These are phyloP conservation scores for Protomyces inundatus DNA, from an alignment of 1,139 yeast genomes.

Conservation along the genomic window DNA sequence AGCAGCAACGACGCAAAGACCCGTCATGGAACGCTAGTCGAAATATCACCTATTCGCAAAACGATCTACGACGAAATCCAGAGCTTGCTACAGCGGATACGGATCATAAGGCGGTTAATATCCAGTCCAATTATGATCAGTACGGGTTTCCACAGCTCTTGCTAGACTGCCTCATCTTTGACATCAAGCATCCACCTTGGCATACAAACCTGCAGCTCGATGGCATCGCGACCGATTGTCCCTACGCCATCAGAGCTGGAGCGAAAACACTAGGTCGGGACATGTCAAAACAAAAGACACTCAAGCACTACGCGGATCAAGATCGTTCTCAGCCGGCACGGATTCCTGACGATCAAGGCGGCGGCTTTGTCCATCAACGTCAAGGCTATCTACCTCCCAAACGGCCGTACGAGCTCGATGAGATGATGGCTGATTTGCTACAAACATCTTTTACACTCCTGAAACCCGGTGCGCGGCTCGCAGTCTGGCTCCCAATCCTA, in stretches of 20 bases:
- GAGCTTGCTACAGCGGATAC: not conserved
- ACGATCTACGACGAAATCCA: not conserved
- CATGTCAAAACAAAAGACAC: not conserved
- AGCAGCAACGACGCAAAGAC: constrained; percentile 32
- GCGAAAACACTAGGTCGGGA: constrained; percentile 81
- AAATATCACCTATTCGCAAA: not conserved
- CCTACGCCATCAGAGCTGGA: constrained; percentile 96
- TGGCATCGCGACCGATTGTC: constrained; percentile 91
- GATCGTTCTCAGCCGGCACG: not conserved
- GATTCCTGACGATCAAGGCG: constrained; percentile 36
- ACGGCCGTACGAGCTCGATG: constrained; percentile 77
- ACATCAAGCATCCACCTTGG: constrained; percentile 84
- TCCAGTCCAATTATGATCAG: constrained; percentile 65
- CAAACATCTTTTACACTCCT: not conserved
- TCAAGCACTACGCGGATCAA: not conserved
- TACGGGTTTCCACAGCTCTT: constrained; percentile 57
- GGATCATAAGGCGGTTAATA: constrained; percentile 32
- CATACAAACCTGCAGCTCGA: constrained; percentile 61
- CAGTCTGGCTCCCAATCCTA: constrained; percentile 98
- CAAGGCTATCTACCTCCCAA: constrained; percentile 88
- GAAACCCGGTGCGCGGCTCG: constrained; percentile 56
- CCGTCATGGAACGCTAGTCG: not conserved
- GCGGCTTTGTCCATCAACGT: constrained; percentile 71
- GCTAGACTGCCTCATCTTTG: constrained; percentile 82
- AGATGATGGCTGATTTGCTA: constrained; percentile 69